phyloP scores from a whole-genome alignment of 139 green algal species.

The Picochlorum sp. region DNA sequence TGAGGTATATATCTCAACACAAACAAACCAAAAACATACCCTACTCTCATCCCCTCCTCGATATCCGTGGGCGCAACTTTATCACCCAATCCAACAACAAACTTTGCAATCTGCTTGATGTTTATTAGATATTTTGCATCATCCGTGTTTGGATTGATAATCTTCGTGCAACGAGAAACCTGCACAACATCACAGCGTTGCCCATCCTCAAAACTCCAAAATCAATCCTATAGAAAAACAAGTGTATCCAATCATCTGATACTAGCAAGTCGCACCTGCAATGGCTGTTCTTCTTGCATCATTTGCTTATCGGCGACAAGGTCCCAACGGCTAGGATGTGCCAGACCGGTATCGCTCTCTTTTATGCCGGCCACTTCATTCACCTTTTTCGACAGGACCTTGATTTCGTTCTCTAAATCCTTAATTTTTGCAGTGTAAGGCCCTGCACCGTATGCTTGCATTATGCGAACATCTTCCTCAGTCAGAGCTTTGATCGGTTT shows the following conservation, averaged over 20 bases:
- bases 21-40: too few species aligned
- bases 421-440: constrained; percentile 83
- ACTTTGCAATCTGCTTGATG: constrained; percentile 99
- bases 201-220: constrained; percentile 32
- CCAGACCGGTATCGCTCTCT: constrained; percentile 80
- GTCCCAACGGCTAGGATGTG: constrained; percentile 95
- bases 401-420: constrained; percentile 35
- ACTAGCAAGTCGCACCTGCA: constrained; percentile 68
- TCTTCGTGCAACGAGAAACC: constrained; percentile 98
- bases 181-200: too few species aligned
- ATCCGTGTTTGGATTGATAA: constrained; percentile 95
- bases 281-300: constrained; percentile 92
- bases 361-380: constrained; percentile 43
- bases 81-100: constrained; percentile 96
- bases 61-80: constrained; percentile 97
- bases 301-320: constrained; percentile 98
- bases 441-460: constrained; percentile 93
- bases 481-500: constrained; percentile 72
- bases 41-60: constrained; percentile 98
- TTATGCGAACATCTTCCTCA: constrained; percentile 90
- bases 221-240: background rate
- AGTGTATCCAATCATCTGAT: background rate
- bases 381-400: constrained; percentile 29
- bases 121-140: constrained; percentile 99
- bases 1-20: too few species aligned